Base-by-base conservation (phyloP, 2,329 filamentous ascomycete genomes). In the Byssochlamys sp. region DNA sequence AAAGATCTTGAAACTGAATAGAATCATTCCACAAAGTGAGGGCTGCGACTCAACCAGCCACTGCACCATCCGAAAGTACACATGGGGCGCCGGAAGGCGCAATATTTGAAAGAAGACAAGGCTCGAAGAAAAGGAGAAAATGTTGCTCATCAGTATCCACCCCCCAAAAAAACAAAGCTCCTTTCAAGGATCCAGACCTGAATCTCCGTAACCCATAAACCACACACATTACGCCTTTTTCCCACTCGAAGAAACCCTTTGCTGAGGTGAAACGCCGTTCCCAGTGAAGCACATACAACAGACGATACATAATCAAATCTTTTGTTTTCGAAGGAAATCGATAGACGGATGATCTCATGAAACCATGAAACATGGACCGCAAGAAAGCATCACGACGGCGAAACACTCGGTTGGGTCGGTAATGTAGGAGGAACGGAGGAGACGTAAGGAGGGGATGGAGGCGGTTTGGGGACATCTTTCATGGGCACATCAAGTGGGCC, bases 391-490 rank as follows among this genome's bases (percentile, higher is more conserved):
- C 27, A 51, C 49, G 49, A 51, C 10, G 49, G 49, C 11, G 49
- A 28, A 28, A 51, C 27, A 26, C 27, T 51, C 12, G 49, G 49
- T 14, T 51, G 49, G 25, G 25, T 28, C 24, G 49, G 27, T 67
- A 58, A 65, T 58, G 39, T 45, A 45, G 61, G 68, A 51, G 68
- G 60, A 31, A 68, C 61, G 49, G 69, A 67, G 49, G 67, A 60
- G 26, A 67, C 57, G 53, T 67, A 60, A 57, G 59, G 66, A 56
- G 69, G 62, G 28, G 65, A 57, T 25, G 65, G 62, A 24, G 66
- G 65, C 39, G 67, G 61, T 48, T 69, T 64, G 10, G 66, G 54
- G 10, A 65, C 64, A 55, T 72, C 70, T 54, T 70, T 70, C 68
- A 71, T 68, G 24, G 60, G n/a, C 19, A 68, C 63, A 61, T 72